Conservation (phyloP, 495 filamentous ascomycete species). For the Delitschia confertaspora region DNA sequence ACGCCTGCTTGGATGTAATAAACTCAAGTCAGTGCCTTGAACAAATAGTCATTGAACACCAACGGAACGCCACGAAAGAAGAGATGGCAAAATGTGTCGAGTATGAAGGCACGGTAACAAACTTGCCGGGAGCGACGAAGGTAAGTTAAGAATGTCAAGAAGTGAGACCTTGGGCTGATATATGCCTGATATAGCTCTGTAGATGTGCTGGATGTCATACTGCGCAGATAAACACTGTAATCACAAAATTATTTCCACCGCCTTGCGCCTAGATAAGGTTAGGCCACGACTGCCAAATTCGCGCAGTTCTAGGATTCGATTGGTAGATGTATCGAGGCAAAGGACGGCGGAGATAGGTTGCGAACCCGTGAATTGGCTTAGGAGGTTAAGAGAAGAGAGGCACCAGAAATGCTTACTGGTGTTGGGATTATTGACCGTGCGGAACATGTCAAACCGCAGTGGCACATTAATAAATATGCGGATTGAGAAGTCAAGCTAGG, state of each 20-base stretch:
- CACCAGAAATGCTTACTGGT: too few relatives aligned
- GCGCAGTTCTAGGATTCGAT: too few relatives aligned
- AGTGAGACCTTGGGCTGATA: slow-evolving; percentile 7
- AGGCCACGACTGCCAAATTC: too few relatives aligned
- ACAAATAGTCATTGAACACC: slow-evolving; percentile 29
- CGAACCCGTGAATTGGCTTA: too few relatives aligned
- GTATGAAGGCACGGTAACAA: slow-evolving; percentile 30
- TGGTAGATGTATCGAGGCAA: too few relatives aligned
- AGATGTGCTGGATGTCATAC: slow-evolving; percentile 35
- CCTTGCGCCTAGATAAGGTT: slow-evolving; percentile 30
- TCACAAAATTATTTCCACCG: slow-evolving; percentile 27
- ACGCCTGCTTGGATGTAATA: slow-evolving; percentile 34
- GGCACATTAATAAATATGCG: too few relatives aligned
- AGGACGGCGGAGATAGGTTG: too few relatives aligned
- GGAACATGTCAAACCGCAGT: too few relatives aligned
- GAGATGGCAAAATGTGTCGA: slow-evolving; percentile 31
- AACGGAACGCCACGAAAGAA: slow-evolving; percentile 19
- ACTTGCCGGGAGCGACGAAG: slow-evolving; percentile 32
- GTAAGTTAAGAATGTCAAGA: slow-evolving; percentile 10
- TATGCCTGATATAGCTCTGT: slow-evolving; percentile 30
- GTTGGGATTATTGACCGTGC: too few relatives aligned
- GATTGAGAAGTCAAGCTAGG: too few relatives aligned
- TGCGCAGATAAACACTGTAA: slow-evolving; percentile 21
- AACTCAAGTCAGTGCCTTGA: slow-evolving; percentile 34
- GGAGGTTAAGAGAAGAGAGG: too few relatives aligned